phyloP scores from a whole-genome alignment of 352 stramenopile genomes.

The Globisporangium barbulae region DNA sequence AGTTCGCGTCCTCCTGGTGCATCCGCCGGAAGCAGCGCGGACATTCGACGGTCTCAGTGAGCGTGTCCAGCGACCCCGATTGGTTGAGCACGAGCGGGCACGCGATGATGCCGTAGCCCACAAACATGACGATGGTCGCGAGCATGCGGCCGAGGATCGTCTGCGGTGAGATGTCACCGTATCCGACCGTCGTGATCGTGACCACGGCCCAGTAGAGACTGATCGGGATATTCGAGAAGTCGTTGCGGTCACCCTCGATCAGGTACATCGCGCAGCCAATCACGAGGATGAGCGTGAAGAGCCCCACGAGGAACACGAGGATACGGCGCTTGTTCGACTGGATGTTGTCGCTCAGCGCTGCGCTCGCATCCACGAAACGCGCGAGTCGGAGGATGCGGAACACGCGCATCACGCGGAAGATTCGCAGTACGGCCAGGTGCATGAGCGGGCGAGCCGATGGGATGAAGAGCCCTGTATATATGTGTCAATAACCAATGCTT shows the following conservation, averaged over 20 bases:
- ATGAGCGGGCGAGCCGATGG: conserved; percentile 58
- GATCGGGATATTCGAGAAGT: conserved; percentile 83
- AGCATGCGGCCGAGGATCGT: conserved; percentile 78
- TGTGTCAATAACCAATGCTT: neutral
- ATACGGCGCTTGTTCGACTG: conserved; percentile 77
- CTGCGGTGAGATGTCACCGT: conserved; percentile 81
- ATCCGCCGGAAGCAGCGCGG: conserved; percentile 66
- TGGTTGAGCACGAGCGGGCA: conserved; percentile 79
- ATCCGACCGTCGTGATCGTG: conserved; percentile 86
- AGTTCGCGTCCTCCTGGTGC: conserved; percentile 76
- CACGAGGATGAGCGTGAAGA: conserved; percentile 75
- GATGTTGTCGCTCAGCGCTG: conserved; percentile 73
- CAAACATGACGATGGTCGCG: conserved; percentile 83
- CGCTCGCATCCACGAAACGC: conserved; percentile 70
- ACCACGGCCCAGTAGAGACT: conserved; percentile 88
- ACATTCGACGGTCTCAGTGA: conserved; percentile 65
- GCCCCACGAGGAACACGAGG: conserved; percentile 65
- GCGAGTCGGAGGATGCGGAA: conserved; percentile 72
- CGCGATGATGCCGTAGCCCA: conserved; percentile 83
- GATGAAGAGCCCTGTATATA: conserved; percentile 40
- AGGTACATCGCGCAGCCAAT: conserved; percentile 84
- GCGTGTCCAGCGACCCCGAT: conserved; percentile 36
- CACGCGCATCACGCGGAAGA: conserved; percentile 79
- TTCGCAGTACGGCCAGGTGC: conserved; percentile 67
- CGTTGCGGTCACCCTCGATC: conserved; percentile 67